Conservation (phyloP, 2,329 filamentous ascomycete genomes). For the Ustilaginoidea virens region DNA sequence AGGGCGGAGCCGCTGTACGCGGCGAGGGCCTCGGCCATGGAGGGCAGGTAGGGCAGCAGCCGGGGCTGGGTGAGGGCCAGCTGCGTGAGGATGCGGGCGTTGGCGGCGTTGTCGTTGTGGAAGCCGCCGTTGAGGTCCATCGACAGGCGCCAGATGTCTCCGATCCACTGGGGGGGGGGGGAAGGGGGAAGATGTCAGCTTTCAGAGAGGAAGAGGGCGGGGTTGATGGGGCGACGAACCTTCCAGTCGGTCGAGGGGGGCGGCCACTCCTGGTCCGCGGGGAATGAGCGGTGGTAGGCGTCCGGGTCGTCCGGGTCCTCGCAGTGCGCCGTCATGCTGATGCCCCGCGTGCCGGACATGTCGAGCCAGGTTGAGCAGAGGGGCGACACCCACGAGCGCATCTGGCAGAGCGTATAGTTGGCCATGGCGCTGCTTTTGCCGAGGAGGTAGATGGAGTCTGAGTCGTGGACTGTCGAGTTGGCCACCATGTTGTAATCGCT, state of each 20-base stretch:
- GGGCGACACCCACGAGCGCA: conserved; percentile 47
- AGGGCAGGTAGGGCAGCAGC: conserved; percentile 41
- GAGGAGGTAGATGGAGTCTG: conserved; percentile 50
- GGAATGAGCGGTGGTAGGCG: conserved; percentile 34
- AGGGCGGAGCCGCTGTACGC: conserved; percentile 54
- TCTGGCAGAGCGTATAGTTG: conserved; percentile 51
- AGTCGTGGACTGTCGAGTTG: conserved; percentile 28
- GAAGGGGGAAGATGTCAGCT: conserved; percentile 3
- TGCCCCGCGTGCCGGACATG: conserved; percentile 40
- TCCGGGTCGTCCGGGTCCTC: conserved; percentile 36
- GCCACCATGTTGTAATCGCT: conserved; percentile 49
- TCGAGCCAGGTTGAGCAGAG: conserved; percentile 50
- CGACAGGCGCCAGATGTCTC: conserved; percentile 35
- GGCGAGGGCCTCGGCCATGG: conserved; percentile 57
- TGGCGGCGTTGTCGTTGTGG: conserved; percentile 39
- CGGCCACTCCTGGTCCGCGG: conserved; percentile 14
- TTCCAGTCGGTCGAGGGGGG: conserved; percentile 33
- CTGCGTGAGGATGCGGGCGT: conserved; percentile 39
- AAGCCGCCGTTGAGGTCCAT: conserved; percentile 41
- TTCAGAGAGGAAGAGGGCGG: too few species aligned
- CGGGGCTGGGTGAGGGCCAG: conserved; percentile 24
- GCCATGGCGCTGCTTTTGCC: conserved; percentile 26
- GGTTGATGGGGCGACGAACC: conserved; percentile 5
- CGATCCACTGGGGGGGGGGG: conserved; percentile 23
- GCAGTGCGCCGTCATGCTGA: conserved; percentile 44